Percentiles rank a stretch among this genome's conserved stretches.
Evolutionary conservation across 176 grass and related monocot genomes (phyloP).

Genomic region (Areca catechu): DNA sequence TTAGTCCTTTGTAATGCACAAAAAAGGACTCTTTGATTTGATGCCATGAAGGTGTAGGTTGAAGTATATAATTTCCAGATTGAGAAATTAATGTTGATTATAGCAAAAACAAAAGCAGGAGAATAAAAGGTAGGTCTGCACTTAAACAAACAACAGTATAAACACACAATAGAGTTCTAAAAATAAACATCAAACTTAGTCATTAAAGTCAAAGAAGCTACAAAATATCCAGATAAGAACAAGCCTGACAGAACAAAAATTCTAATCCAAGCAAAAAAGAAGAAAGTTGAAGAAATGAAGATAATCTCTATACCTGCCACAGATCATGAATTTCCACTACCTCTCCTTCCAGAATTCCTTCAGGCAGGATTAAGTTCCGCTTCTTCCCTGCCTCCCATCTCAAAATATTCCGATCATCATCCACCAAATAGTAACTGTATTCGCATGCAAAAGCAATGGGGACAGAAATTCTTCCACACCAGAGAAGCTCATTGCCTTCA

Average conservation of each 20-base stretch:
- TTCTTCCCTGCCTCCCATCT: slow-evolving; percentile 71
- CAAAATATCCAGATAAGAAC: no score
- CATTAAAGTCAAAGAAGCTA: no score
- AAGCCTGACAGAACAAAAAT: not conserved
- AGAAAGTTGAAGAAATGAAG: not conserved
- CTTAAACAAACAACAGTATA: no score
- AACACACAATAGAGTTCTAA: no score
- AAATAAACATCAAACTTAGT: no score
- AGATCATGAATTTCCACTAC: slow-evolving; percentile 75
- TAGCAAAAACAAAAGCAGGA: no score
- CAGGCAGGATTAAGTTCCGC: slow-evolving; percentile 51
- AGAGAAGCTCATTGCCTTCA: slow-evolving; percentile 57
- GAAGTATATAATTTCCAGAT: no score
- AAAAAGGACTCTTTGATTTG: no score
- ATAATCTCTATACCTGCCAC: slow-evolving; percentile 58
- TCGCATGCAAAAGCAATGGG: slow-evolving; percentile 36
- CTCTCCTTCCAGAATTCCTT: slow-evolving; percentile 48
- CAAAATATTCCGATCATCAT: slow-evolving; percentile 63
- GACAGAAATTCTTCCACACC: slow-evolving; percentile 47
- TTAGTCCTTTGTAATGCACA: no score
- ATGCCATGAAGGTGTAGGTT: no score
- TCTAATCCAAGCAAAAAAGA: not conserved
- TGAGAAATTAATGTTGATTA: no score
- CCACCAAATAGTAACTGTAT: slow-evolving; percentile 82
- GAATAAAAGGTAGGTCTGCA: no score